phyloP scores from a whole-genome alignment of 2,329 filamentous ascomycete genomes.

The Drechslerella dactyloides region DNA sequence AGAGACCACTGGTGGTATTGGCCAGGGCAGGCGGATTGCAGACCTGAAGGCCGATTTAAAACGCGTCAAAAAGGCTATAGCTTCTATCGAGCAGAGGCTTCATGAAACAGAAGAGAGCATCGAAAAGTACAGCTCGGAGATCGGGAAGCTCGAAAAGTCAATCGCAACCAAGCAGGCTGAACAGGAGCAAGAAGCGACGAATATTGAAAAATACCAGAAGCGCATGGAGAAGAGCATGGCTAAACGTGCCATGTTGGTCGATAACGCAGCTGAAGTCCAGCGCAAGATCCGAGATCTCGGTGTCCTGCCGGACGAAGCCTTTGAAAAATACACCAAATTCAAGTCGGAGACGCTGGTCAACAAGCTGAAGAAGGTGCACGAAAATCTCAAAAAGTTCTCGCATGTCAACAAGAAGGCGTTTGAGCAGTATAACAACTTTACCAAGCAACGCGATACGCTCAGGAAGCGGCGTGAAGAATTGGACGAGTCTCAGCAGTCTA shows the following conservation, averaged over 20 bases:
- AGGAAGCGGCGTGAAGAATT: constrained; percentile 85
- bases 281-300: constrained; percentile 92
- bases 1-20: constrained; percentile 65
- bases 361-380: constrained; percentile 86
- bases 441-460: constrained; percentile 84
- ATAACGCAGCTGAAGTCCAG: constrained; percentile 78
- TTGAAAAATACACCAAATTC: constrained; percentile 85
- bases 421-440: constrained; percentile 98
- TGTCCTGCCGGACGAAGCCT: constrained; percentile 90
- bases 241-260: constrained; percentile 79
- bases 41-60: constrained; percentile 82
- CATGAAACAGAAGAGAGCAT: constrained; percentile 76
- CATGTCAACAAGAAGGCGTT: constrained; percentile 99
- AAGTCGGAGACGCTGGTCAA: constrained; percentile 75
- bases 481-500: constrained; percentile 82
- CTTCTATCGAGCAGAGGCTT: constrained; percentile 71
- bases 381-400: constrained; percentile 92
- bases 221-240: constrained; percentile 90
- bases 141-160: constrained; percentile 57
- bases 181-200: constrained; percentile 71
- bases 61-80: constrained; percentile 73
- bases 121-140: constrained; percentile 62
- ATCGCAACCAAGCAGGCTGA: constrained; percentile 61
- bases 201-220: constrained; percentile 85
- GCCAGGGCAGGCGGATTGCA: constrained; percentile 69